Evolutionary conservation across 2,329 filamentous ascomycete genomes (phyloP).

Genomic region (Corinectria fuckeliana): DNA sequence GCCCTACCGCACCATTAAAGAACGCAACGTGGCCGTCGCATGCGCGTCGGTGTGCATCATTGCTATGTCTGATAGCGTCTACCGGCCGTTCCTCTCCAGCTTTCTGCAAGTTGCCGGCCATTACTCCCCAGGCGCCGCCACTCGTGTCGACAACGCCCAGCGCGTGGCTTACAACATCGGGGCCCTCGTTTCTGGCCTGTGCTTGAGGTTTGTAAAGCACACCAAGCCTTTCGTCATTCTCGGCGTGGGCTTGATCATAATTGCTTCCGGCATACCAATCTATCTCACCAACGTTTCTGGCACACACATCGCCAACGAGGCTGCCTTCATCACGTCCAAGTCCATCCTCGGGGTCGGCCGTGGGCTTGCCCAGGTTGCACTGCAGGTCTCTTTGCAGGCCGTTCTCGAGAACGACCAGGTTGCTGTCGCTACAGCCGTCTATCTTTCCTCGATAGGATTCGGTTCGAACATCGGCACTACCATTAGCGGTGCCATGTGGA

Average conservation of each 20-base stretch:
- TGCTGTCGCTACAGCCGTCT: conserved; percentile 12
- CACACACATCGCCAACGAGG: conserved; percentile 22
- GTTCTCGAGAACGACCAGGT: neutral
- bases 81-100: conserved; percentile 22
- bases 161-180: conserved; percentile 24
- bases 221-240: conserved; percentile 25
- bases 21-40: conserved; percentile 26
- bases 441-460: conserved; percentile 21
- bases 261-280: conserved; percentile 23
- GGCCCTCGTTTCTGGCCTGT: conserved; percentile 2
- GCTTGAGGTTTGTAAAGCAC: conserved; percentile 23
- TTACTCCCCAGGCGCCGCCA: conserved; percentile 25
- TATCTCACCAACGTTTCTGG: conserved; percentile 28
- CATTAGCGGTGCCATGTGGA: conserved; percentile 28
- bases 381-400: neutral
- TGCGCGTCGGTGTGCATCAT: conserved; percentile 23
- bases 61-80: conserved; percentile 28
- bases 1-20: conserved; percentile 24
- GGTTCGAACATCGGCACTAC: conserved; percentile 27
- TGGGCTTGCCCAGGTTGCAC: neutral
- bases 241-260: conserved; percentile 19
- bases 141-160: conserved; percentile 22
- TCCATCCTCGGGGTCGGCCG: conserved; percentile 20
- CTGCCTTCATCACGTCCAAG: conserved; percentile 24
- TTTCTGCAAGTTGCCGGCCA: conserved; percentile 22